These are phyloP conservation scores for Clonostachys rhizophaga DNA, from an alignment of 2,329 filamentous ascomycete species.

Conservation along the genomic window DNA sequence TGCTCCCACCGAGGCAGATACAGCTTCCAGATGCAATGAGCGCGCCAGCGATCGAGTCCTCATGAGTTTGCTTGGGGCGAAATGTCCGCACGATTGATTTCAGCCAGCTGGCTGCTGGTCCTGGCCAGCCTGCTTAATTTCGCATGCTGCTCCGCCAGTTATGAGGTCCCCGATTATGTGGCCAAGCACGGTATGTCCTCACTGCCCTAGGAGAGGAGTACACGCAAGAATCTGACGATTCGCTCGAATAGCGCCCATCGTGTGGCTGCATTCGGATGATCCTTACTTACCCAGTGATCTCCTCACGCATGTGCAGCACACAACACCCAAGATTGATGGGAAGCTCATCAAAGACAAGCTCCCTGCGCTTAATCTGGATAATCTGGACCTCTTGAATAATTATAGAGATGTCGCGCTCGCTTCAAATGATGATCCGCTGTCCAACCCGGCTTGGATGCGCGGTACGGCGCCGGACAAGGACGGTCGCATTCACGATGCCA, in stretches of 20 bases:
- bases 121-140: too few relatives aligned
- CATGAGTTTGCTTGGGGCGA: too few relatives aligned
- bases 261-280: constrained; percentile 25
- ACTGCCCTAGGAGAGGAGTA: too few relatives aligned
- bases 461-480: constrained; percentile 6
- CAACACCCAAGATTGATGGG: constrained; percentile 9
- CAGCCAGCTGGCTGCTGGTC: too few relatives aligned
- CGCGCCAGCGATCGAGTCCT: too few relatives aligned
- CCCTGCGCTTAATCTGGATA: too few relatives aligned
- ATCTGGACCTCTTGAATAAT: too few relatives aligned
- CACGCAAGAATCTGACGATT: constrained; percentile 12
- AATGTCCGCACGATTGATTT: too few relatives aligned
- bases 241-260: constrained; percentile 2
- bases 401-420: constrained; percentile 5
- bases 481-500: constrained; percentile 5
- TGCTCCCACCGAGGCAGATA: too few relatives aligned
- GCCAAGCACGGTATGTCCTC: constrained; percentile 16
- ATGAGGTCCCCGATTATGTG: constrained; percentile 16
- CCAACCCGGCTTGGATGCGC: constrained; percentile 16
- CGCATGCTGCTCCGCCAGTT: not conserved
- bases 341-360: too few relatives aligned
- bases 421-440: constrained; percentile 17
- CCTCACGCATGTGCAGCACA: constrained; percentile 18
- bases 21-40: too few relatives aligned
- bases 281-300: constrained; percentile 20